Conservation (phyloP, 192 early-diverging fungal species). For the Neocallimastix lanati region DNA sequence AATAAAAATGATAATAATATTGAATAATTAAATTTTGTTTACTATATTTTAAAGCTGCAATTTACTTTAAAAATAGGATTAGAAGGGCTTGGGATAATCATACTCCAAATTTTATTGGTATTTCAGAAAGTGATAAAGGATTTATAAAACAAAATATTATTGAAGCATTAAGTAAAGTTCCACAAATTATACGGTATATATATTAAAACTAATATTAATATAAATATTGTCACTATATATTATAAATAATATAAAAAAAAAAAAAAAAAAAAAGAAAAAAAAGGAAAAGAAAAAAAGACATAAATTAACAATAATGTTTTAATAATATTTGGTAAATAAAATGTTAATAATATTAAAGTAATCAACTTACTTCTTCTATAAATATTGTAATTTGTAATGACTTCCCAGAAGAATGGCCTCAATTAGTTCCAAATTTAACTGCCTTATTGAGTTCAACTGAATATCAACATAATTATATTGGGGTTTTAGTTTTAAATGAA, state of each 20-base stretch:
- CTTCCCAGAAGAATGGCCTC: conserved; percentile 62
- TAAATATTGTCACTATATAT: too few relatives aligned
- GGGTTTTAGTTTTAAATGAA: conserved; percentile 60
- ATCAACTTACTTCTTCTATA: conserved; percentile 60
- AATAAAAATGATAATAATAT: too few relatives aligned
- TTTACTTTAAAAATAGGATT: conserved; percentile 83
- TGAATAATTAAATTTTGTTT: too few relatives aligned
- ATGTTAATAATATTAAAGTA: too few relatives aligned
- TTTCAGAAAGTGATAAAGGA: conserved; percentile 48
- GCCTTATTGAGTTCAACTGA: conserved; percentile 38
- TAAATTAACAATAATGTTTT: too few relatives aligned
- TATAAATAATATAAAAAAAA: too few relatives aligned
- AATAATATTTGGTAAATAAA: too few relatives aligned
- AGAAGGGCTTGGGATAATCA: conserved; percentile 43
- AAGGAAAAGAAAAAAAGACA: too few relatives aligned
- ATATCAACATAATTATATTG: conserved; percentile 38
- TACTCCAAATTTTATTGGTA: conserved; percentile 13
- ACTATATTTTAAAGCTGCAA: too few relatives aligned
- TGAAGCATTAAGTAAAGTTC: conserved; percentile 46
- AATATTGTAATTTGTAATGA: conserved; percentile 58
- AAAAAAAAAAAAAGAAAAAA: too few relatives aligned
- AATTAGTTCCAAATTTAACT: conserved; percentile 51
- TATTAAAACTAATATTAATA: too few relatives aligned
- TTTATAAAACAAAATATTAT: conserved; percentile 58
- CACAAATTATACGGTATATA: conserved; percentile 50